These are phyloP conservation scores for Yueomyces sp. DNA, from an alignment of 805 yeast genomes.

Conservation along the genomic window DNA sequence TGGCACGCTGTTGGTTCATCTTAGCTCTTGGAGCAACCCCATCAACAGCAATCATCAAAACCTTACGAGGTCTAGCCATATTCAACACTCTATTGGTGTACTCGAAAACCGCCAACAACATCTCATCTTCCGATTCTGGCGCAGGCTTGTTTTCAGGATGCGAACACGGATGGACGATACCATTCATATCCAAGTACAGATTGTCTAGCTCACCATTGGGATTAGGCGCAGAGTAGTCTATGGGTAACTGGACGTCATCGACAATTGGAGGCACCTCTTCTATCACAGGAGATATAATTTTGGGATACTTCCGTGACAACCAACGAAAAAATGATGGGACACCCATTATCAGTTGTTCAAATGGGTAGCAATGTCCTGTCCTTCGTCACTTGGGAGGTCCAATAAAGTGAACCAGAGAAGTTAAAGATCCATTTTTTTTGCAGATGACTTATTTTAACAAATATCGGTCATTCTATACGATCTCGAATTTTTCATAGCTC, in stretches of 20 bases:
- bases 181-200: conserved; percentile 92
- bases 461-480: too few relatives aligned
- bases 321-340: conserved; percentile 97
- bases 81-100: conserved; percentile 84
- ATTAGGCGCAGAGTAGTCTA: conserved; percentile 60
- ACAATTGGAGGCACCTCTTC: conserved; percentile 53
- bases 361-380: too few relatives aligned
- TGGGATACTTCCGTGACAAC: conserved; percentile 87
- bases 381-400: too few relatives aligned
- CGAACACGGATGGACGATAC: conserved; percentile 97
- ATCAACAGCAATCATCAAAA: conserved; percentile 90
- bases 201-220: conserved; percentile 96
- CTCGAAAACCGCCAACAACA: conserved; percentile 85
- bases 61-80: conserved; percentile 92
- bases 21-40: conserved; percentile 99
- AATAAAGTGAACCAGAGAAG: too few relatives aligned
- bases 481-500: too few relatives aligned
- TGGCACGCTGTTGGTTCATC: conserved; percentile 92
- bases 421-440: too few relatives aligned
- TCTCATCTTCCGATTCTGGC: conserved; percentile 92
- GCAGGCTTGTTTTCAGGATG: conserved; percentile 96
- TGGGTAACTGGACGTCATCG: conserved; percentile 51
- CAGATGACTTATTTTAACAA: too few relatives aligned
- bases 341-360: conserved; percentile 41
- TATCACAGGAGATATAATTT: conserved; percentile 79